phyloP scores from a whole-genome alignment of 2,329 filamentous ascomycete genomes.

The Aaosphaeria pasadenensis region DNA sequence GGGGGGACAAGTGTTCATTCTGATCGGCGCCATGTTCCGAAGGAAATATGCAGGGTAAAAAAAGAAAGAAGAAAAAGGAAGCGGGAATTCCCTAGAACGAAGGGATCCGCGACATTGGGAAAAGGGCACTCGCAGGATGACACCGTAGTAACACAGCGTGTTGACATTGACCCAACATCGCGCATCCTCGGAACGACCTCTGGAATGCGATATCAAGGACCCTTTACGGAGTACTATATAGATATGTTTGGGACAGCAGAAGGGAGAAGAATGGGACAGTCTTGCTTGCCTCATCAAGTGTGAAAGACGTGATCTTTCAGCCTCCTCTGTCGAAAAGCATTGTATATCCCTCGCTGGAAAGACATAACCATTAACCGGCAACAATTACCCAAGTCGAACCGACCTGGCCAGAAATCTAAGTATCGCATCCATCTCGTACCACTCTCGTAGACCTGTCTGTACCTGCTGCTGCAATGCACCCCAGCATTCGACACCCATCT shows the following conservation, averaged over 20 bases:
- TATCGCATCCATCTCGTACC: too few species aligned
- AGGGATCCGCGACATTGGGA: background rate
- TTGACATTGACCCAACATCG: constrained; percentile 1
- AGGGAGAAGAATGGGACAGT: background rate
- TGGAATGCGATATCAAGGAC: constrained; percentile 2
- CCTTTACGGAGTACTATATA: too few species aligned
- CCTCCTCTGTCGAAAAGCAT: background rate
- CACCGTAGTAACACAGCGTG: constrained; percentile 3
- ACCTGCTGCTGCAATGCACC: too few species aligned
- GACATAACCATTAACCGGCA: background rate
- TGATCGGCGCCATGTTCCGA: too few species aligned
- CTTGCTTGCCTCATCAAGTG: background rate
- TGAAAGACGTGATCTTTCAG: constrained; percentile 1
- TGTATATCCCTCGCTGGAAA: background rate
- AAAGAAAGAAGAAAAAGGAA: background rate
- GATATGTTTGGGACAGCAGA: too few species aligned
- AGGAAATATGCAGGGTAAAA: too few species aligned
- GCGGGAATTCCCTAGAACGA: background rate
- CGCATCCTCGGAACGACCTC: constrained; percentile 6
- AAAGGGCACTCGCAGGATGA: background rate
- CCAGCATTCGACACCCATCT: too few species aligned
- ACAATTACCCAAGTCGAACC: background rate
- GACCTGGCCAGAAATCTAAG: too few species aligned
- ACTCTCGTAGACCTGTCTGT: too few species aligned
- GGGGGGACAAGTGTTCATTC: background rate